Evolutionary conservation across 495 filamentous ascomycete species (phyloP).

Genomic region (Podospora comata): DNA sequence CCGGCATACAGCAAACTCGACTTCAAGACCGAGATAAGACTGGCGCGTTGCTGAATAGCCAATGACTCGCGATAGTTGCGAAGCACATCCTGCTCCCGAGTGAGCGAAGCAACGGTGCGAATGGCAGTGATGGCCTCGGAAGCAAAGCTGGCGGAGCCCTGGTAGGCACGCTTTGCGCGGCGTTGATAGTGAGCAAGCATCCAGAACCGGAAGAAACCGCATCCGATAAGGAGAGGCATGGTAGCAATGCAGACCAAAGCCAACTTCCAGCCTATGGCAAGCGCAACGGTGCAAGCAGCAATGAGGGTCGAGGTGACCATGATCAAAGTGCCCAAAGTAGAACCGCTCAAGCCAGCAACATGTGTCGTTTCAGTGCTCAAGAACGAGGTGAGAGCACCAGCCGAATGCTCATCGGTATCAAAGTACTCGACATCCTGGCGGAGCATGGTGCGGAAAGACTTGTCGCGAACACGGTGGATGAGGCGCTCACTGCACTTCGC

Average conservation of each 20-base stretch:
- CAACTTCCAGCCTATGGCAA: constrained; percentile 83
- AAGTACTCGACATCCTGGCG: constrained; percentile 90
- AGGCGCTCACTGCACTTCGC: constrained; percentile 78
- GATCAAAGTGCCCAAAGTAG: constrained; percentile 76
- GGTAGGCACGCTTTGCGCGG: constrained; percentile 69
- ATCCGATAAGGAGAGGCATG: constrained; percentile 75
- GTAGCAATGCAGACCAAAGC: constrained; percentile 80
- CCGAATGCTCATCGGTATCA: constrained; percentile 75
- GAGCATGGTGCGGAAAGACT: constrained; percentile 79
- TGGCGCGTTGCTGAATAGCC: constrained; percentile 29
- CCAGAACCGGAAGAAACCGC: constrained; percentile 78
- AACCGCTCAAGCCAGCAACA: constrained; percentile 76
- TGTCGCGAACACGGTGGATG: constrained; percentile 74
- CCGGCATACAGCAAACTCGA: constrained; percentile 63
- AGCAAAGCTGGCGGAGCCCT: constrained; percentile 73
- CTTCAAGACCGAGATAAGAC: constrained; percentile 35
- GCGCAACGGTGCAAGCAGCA: constrained; percentile 60
- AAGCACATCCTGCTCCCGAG: constrained; percentile 62
- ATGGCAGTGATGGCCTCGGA: constrained; percentile 88
- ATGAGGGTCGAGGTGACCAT: constrained; percentile 72
- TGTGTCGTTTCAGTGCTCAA: constrained; percentile 83
- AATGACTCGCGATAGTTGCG: constrained; percentile 52
- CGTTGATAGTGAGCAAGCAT: constrained; percentile 69
- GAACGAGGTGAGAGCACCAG: constrained; percentile 80
- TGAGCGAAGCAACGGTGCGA: constrained; percentile 79